phyloP scores from a whole-genome alignment of 139 green algal genomes.

The Limnomonas spitsbergensis region DNA sequence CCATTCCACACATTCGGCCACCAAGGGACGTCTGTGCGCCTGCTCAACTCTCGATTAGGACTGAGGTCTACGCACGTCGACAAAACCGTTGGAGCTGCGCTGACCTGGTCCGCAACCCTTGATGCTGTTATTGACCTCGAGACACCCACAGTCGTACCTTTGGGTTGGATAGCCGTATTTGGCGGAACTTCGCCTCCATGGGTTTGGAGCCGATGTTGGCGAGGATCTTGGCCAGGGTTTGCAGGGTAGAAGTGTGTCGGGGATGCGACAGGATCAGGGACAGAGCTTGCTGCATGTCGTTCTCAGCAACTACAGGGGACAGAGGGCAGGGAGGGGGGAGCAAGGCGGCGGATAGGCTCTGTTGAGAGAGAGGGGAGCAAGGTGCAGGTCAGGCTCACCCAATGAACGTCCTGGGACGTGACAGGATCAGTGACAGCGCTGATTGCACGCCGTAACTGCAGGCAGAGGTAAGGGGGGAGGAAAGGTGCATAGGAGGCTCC shows the following conservation, averaged over 20 bases:
- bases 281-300: neutral
- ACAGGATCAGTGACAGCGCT: neutral
- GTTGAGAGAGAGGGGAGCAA: neutral
- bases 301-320: neutral
- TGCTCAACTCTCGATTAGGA: no score
- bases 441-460: neutral
- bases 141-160: no score
- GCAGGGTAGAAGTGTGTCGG: neutral
- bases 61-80: no score
- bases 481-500: no score
- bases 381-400: neutral
- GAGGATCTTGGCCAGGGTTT: neutral
- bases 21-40: no score
- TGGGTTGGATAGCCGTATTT: slow-evolving; percentile 14
- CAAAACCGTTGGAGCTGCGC: no score
- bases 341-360: neutral
- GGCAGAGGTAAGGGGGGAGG: no score
- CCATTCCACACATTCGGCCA: no score
- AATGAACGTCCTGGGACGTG: neutral
- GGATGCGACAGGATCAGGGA: neutral
- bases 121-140: no score
- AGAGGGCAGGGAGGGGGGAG: neutral
- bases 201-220: slow-evolving; percentile 2
- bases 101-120: no score
- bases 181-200: slow-evolving; percentile 1